Conservation (phyloP, 2,329 filamentous ascomycete genomes). For the Domatiomyces globalis region DNA sequence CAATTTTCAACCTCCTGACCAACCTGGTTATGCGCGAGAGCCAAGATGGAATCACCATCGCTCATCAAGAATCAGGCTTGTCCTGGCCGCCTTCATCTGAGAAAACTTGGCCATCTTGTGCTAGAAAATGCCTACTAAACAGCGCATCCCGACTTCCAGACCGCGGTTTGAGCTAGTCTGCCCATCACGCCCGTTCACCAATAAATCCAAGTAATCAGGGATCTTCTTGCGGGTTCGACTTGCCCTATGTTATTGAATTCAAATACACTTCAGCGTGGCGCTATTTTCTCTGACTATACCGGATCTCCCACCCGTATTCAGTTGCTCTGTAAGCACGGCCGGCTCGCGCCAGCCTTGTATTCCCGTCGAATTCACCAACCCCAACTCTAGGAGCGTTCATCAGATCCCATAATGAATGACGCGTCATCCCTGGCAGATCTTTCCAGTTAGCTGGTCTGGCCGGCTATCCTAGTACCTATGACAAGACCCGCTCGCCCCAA, state of each 20-base stretch:
- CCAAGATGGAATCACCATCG: background rate
- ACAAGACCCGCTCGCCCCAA: background rate
- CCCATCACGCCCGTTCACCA: background rate
- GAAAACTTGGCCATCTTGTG: background rate
- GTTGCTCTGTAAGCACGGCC: background rate
- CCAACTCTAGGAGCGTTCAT: background rate
- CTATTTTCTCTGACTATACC: background rate
- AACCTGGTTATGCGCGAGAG: background rate
- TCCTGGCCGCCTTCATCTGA: background rate
- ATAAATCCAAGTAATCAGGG: background rate
- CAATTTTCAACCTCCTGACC: too few relatives aligned
- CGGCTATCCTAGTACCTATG: background rate
- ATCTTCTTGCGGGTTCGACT: background rate
- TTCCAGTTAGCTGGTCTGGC: background rate
- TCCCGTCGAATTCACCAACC: background rate
- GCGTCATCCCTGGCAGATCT: background rate
- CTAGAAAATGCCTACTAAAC: background rate
- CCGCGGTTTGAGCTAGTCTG: background rate
- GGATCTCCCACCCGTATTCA: background rate
- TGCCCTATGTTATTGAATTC: background rate
- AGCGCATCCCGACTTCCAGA: background rate
- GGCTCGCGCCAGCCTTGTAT: background rate
- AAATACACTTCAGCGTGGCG: background rate
- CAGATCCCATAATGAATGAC: background rate
- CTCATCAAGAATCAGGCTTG: background rate